These are phyloP conservation scores for Haplosporangium gracile DNA, from an alignment of 192 early-diverging fungal genomes.

Conservation along the genomic window DNA sequence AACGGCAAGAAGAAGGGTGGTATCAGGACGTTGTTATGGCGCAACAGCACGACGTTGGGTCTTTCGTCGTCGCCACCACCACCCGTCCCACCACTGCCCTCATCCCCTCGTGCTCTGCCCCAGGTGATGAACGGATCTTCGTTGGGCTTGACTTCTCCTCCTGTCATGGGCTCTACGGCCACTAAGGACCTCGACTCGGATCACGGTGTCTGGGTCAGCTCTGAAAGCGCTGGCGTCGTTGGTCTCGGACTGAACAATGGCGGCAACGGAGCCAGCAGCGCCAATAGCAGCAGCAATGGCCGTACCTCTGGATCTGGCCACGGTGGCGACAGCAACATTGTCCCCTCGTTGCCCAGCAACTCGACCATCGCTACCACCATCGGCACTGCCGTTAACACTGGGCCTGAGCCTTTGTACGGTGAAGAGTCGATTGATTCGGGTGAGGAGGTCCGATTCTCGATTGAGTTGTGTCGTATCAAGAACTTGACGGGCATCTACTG, in stretches of 20 bases:
- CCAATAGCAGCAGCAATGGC: background rate
- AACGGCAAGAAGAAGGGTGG: conserved; percentile 51
- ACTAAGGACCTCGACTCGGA: conserved; percentile 47
- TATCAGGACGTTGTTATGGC: conserved; percentile 46
- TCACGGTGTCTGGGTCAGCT: conserved; percentile 54
- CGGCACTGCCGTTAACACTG: conserved; percentile 17
- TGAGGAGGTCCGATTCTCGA: conserved; percentile 88
- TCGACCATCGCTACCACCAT: conserved; percentile 35
- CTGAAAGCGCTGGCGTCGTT: conserved; percentile 5
- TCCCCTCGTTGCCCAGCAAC: conserved; percentile 34
- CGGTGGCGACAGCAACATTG: conserved; percentile 1
- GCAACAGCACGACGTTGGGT: conserved; percentile 36
- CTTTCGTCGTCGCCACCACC: conserved; percentile 43
- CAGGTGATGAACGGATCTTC: conserved; percentile 50
- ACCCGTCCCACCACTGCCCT: conserved; percentile 31
- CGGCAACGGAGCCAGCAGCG: background rate
- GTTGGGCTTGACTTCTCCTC: conserved; percentile 29
- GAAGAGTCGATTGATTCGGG: conserved; percentile 71
- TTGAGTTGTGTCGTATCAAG: conserved; percentile 95
- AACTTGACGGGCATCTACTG: conserved; percentile 85
- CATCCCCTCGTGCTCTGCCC: conserved; percentile 25
- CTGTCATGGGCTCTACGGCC: conserved; percentile 2
- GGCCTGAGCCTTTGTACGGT: conserved; percentile 63
- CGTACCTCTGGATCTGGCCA: conserved; percentile 3
- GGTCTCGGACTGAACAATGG: conserved; percentile 12